Conservation (phyloP, 768 basidiomycete species). For the Hortiboletus flavorubellus region DNA sequence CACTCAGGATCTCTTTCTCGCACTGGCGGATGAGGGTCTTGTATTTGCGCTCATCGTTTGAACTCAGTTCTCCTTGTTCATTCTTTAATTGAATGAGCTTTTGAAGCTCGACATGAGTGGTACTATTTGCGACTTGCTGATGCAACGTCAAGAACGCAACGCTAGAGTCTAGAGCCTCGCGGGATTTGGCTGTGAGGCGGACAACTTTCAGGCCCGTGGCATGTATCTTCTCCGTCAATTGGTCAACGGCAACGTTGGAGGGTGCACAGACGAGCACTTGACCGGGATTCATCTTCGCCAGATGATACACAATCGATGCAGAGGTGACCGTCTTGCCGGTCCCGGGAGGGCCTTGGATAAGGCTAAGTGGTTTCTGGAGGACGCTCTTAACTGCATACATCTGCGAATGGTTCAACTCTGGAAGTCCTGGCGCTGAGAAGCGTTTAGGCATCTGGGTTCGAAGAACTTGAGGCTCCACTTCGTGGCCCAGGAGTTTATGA, state of each 20-base stretch:
- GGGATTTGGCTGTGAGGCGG: conserved; percentile 95
- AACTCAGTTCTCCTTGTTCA: conserved; percentile 95
- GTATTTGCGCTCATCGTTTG: conserved; percentile 96
- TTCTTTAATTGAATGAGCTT: conserved; percentile 98
- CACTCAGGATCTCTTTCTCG: conserved; percentile 94
- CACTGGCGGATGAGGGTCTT: conserved; percentile 93
- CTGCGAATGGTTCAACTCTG: conserved; percentile 98
- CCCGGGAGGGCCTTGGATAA: conserved; percentile 98
- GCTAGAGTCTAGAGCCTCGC: conserved; percentile 96
- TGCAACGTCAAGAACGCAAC: conserved; percentile 93
- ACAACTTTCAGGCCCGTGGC: conserved; percentile 99
- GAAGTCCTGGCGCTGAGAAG: conserved; percentile 95
- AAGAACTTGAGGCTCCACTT: conserved; percentile 90
- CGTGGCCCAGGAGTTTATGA: conserved; percentile 97
- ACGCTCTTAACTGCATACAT: conserved; percentile 99
- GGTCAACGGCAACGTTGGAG: conserved; percentile 98
- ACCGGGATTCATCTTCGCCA: conserved; percentile 99
- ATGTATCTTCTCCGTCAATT: conserved; percentile 98
- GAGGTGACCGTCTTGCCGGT: conserved; percentile 99
- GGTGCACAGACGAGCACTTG: conserved; percentile 99
- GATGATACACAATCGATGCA: conserved; percentile 96
- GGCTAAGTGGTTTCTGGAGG: conserved; percentile 92
- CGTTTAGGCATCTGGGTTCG: conserved; percentile 94
- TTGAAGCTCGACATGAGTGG: conserved; percentile 93
- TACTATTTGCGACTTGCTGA: conserved; percentile 95